Base-by-base conservation (phyloP, 2,329 filamentous ascomycete species). In the Rhytidhysteron rufulum region DNA sequence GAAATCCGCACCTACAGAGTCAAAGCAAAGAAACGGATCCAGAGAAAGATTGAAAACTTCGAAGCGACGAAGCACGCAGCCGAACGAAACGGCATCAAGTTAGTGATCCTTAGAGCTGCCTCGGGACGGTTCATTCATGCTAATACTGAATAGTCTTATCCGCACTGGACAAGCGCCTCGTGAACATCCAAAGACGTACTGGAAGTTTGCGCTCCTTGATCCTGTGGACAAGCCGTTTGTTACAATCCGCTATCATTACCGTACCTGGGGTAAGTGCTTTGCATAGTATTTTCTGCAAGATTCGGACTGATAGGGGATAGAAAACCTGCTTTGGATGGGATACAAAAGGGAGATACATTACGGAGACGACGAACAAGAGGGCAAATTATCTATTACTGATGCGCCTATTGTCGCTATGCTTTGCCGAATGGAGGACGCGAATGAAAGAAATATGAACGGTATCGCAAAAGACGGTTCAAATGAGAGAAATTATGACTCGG, bases 191-290 rank as follows among this genome's bases (percentile, higher is more conserved):
- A 67, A 65, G 44, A 58, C 63, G 3, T 72, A 65, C 51, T 77
- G 75, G 54, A 67, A 65, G 37, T 75, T 74, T 38, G 67, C 71
- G 2, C 63, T 77, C 15, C 54, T 75, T 16, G 73, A 77, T 51
- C 63, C 72, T 1, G 38, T 68, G 5, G 70, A 75, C 46, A 51
- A 63, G 47, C 74, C 74, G 2, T 74, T 71, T 43, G 71, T 62
- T 4, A 68, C 56, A 1, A 73, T 77, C 44, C 56, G 63, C 20
- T 72, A 63, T 47, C 58, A 60, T 34, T 67, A 62, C 39, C 58
- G 61, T 17, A 60, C 58, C 1, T 55, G 51, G 52, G 42, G 48
- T 49, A 40, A 16, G 44, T 34, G 16, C 4, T 11, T 5, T 7
- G 15, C 13, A n/a, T 10, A 18, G n/a, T 16, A 3, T 17, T 18